Base-by-base conservation (phyloP, 2,329 filamentous ascomycete species). In the Aspergillus ibericus region DNA sequence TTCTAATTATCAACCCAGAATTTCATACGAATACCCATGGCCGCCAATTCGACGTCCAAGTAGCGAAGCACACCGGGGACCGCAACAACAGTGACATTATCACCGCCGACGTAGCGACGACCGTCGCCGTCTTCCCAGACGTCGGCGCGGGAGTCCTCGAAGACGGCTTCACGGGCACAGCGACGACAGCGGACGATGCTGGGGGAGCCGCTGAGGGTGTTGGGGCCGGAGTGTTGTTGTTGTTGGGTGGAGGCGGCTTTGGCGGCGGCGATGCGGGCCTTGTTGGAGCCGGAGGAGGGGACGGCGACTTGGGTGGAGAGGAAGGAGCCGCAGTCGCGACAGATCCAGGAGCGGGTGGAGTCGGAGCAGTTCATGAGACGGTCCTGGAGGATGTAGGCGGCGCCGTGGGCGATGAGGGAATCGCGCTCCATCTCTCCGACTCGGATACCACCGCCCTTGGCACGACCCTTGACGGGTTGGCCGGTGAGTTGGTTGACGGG, bases 371-470 rank as follows among this genome's bases (percentile, higher is more conserved):
- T 98, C 81, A 99, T 88, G 60, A 99, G 82, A 59, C 95, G 89
- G 75, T 99, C 95, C 74, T 99, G 95, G 5, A 99, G 84, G 60
- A 99, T 78, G 81, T 96, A 98, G 3, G 93, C 93, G 2, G 93
- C 95, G 22, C 95, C 95, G 81, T 99, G 95, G 4, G 95, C 95
- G 58, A 99, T 85, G 20, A 99, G 82, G 3, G 93, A 91, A 76
- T 99, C 95, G 66, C 95, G 90, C 80, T 99, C 95, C 95, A 99
- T 99, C 78, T 99, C 95, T 78, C 95, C 95, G 29, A 99, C 93
- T 82, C 95, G 92, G 73, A 99, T 97, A 88, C 95, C 95, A 80
- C 95, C 95, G 72, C 93, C 95, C 77, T 93, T 91, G 75, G 96
- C 95, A 75, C 95, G 85, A 64, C 95, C 95, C 81, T 98, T 97